Conservation (phyloP, 176 grass and related monocot species). For the Eragrostis curvula region DNA sequence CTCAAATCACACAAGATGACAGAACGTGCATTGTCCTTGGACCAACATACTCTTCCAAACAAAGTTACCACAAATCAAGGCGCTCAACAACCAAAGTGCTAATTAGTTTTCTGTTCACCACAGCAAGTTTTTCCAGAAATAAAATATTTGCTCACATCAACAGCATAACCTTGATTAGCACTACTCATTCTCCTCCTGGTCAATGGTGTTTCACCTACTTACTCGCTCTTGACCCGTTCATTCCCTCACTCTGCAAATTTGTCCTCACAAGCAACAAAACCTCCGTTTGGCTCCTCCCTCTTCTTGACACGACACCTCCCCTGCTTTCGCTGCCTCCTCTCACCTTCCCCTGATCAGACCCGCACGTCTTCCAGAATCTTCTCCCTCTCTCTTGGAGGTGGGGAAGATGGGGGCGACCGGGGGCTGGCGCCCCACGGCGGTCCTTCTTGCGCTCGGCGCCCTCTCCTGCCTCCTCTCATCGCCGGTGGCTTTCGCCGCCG, state of each 20-base stretch:
- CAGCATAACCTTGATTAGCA: background rate
- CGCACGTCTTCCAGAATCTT: slow-evolving; percentile 30
- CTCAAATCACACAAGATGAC: background rate
- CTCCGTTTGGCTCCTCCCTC: background rate
- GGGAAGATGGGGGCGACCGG: slow-evolving; percentile 5
- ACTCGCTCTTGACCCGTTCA: background rate
- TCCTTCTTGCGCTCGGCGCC: slow-evolving; percentile 28
- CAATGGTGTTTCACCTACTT: slow-evolving; percentile 11
- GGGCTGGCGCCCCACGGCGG: background rate
- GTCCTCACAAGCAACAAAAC: slow-evolving; percentile 17
- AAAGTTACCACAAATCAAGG: background rate
- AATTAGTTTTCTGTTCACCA: background rate
- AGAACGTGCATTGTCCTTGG: background rate
- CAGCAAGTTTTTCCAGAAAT: background rate
- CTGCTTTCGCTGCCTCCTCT: background rate
- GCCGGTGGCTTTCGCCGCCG: background rate
- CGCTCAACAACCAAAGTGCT: background rate
- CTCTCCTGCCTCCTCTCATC: slow-evolving; percentile 21
- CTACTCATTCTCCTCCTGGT: background rate
- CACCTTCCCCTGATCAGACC: slow-evolving; percentile 2
- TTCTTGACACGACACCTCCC: background rate
- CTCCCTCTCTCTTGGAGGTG: background rate
- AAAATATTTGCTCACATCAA: background rate
- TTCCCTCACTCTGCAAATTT: background rate
- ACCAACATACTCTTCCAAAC: background rate